A percentile compares a stretch with the other conserved stretches of the same genome.
These are phyloP conservation scores for Sugiyamaella marilandica DNA, from an alignment of 805 yeast species.

Conservation along the genomic window DNA sequence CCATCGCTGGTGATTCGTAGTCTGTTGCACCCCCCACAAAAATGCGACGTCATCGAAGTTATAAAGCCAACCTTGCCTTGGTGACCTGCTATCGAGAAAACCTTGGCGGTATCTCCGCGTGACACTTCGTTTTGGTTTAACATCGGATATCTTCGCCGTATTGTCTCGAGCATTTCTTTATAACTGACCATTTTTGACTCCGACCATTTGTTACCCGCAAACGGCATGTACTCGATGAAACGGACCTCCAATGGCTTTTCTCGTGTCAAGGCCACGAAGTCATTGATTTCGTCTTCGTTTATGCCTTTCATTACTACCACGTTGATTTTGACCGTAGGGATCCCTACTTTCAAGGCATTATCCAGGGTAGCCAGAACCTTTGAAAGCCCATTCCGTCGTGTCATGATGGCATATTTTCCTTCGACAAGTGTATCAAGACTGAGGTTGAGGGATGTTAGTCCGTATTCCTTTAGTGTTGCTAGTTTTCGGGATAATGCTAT, in stretches of 20 bases:
- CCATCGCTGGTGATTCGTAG: constrained; percentile 51
- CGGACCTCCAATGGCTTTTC: constrained; percentile 43
- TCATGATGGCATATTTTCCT: constrained; percentile 46
- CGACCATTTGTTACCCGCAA: constrained; percentile 52
- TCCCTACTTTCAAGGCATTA: constrained; percentile 40
- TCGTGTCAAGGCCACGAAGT: constrained; percentile 42
- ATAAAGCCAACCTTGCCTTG: constrained; percentile 48
- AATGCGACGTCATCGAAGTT: constrained; percentile 52
- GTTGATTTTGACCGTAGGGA: constrained; percentile 46
- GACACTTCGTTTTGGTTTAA: constrained; percentile 24
- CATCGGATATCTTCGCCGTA: constrained; percentile 33
- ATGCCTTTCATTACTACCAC: constrained; percentile 46
- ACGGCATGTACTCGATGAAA: constrained; percentile 57
- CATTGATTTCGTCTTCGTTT: constrained; percentile 48
- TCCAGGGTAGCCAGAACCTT: constrained; percentile 43
- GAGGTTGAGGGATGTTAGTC: constrained; percentile 46
- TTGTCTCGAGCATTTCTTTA: constrained; percentile 39
- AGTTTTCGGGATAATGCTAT: constrained; percentile 46
- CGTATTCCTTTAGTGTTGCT: constrained; percentile 38
- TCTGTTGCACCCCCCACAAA: constrained; percentile 50
- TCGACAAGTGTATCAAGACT: constrained; percentile 48
- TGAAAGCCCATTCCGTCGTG: constrained; percentile 46
- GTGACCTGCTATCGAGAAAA: constrained; percentile 41
- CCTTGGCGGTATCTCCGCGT: constrained; percentile 48
- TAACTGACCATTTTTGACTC: constrained; percentile 42